Evolutionary conservation across 805 yeast species (phyloP).

Genomic region (Kuraishia hungarica): DNA sequence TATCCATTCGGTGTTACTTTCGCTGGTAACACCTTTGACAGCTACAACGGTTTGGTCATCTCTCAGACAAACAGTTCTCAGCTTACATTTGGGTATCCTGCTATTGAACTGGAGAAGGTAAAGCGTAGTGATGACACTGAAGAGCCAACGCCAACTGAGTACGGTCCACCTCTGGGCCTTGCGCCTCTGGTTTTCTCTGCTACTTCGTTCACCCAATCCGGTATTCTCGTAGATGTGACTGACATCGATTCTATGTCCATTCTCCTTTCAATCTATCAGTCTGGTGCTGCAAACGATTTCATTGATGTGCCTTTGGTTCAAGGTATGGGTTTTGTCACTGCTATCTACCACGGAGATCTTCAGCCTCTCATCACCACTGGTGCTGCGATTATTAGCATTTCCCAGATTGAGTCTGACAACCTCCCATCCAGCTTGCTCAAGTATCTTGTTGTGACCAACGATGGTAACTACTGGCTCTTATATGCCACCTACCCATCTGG

Average conservation of each 20-base stretch:
- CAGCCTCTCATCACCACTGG: constrained; percentile 36
- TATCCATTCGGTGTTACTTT: constrained; percentile 41
- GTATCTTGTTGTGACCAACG: constrained; percentile 30
- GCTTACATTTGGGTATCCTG: background rate
- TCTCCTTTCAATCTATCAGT: constrained; percentile 30
- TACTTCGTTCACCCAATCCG: constrained; percentile 29
- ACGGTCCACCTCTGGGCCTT: constrained; percentile 34
- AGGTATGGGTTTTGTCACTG: constrained; percentile 54
- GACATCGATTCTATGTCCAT: constrained; percentile 46
- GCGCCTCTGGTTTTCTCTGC: constrained; percentile 53
- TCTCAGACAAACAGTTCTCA: background rate
- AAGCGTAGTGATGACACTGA: too few relatives aligned
- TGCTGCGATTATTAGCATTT: constrained; percentile 35
- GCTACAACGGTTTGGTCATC: background rate
- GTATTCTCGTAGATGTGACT: constrained; percentile 32
- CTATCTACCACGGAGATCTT: constrained; percentile 38
- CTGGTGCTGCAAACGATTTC: constrained; percentile 22
- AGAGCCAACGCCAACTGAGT: background rate
- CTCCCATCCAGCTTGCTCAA: constrained; percentile 24
- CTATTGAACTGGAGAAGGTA: too few relatives aligned
- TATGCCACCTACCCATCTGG: constrained; percentile 34
- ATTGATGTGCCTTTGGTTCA: constrained; percentile 44
- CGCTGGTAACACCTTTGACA: background rate
- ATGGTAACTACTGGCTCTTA: constrained; percentile 40
- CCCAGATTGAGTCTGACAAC: constrained; percentile 21